phyloP scores from a whole-genome alignment of 1,284 basidiomycete species.

The Moniliella sp. region DNA sequence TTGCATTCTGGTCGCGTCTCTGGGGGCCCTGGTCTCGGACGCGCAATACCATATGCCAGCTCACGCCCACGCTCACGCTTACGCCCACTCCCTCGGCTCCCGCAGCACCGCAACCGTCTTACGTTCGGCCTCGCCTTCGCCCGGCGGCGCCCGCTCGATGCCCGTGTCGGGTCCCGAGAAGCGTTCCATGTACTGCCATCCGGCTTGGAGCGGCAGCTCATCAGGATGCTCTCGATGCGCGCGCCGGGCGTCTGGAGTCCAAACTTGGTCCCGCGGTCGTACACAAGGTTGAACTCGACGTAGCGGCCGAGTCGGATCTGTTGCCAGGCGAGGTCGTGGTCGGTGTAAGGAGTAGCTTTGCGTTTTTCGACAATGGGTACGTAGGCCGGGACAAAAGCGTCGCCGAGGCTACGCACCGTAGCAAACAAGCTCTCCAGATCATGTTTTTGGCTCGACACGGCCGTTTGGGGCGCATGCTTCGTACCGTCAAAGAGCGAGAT shows the following conservation, averaged over 20 bases:
- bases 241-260: constrained; percentile 30
- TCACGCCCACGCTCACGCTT: too few species aligned
- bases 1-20: too few species aligned
- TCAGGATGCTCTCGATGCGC: constrained; percentile 31
- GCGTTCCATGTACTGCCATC: constrained; percentile 30
- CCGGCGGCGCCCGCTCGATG: constrained; percentile 1
- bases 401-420: constrained; percentile 20
- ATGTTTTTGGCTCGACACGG: constrained; percentile 16
- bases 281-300: constrained; percentile 32
- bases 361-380: constrained; percentile 21
- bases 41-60: too few species aligned
- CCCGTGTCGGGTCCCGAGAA: constrained; percentile 14
- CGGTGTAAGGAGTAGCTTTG: constrained; percentile 10
- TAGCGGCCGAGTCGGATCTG: constrained; percentile 23
- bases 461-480: constrained; percentile 4
- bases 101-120: constrained; percentile 11
- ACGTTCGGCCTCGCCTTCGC: constrained; percentile 7
- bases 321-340: constrained; percentile 21
- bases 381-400: constrained; percentile 29
- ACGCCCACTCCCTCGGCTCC: constrained; percentile 20
- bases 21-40: too few species aligned
- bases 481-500: constrained; percentile 17
- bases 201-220: constrained; percentile 29
- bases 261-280: constrained; percentile 32
- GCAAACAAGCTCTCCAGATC: constrained; percentile 18